Base-by-base conservation (phyloP, 495 filamentous ascomycete genomes). In the Zalerion maritima region DNA sequence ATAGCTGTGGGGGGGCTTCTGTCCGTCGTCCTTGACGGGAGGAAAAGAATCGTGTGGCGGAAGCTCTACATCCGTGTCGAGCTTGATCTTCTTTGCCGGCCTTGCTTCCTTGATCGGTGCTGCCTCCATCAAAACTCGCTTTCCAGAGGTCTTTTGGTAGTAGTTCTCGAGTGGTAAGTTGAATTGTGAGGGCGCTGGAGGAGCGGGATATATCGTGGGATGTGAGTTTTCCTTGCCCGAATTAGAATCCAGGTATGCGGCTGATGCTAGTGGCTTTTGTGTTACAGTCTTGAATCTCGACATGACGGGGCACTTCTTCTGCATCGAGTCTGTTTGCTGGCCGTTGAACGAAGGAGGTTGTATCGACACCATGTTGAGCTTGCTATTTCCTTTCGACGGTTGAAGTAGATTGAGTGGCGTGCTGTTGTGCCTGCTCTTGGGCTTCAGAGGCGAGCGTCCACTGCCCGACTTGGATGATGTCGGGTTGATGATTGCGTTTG, bases 1-100 rank as follows among this genome's bases (percentile, higher is more conserved):
- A 49, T 97, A 97, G 52, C 87, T 94, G 42, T 83, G 83, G 4
- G 65, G 67, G 2, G 89, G 89, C 49, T 97, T 97, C 16, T 62
- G 62, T 37, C 85, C 87, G 47, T 94, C 82, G 46, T 97, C 89
- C 32, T 77, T 62, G 8, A 94, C 68, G 3, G 60, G 48, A 0
- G 89, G 81, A 61, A 93, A 84, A 11, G 81, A 72, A 35, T 77
- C 65, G 17, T 73, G 78, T 11, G 77, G 63, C 2, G 84, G 81
- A 6, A 91, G 45, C 11, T 60, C 47, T n/a, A 57, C 40, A 10
- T 56, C 46, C 14, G 32, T 73, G 54, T 62, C 73, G 48, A 40
- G 41, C 39, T 42, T 69, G 46, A 37, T 49, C 48, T 71, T 82
- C 59, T 85, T 87, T n/a, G 48, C 50, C 4, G 62, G 55, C 26